Evolutionary conservation across 768 basidiomycete species (phyloP).

Genomic region (Symmetrospora coprosmae): DNA sequence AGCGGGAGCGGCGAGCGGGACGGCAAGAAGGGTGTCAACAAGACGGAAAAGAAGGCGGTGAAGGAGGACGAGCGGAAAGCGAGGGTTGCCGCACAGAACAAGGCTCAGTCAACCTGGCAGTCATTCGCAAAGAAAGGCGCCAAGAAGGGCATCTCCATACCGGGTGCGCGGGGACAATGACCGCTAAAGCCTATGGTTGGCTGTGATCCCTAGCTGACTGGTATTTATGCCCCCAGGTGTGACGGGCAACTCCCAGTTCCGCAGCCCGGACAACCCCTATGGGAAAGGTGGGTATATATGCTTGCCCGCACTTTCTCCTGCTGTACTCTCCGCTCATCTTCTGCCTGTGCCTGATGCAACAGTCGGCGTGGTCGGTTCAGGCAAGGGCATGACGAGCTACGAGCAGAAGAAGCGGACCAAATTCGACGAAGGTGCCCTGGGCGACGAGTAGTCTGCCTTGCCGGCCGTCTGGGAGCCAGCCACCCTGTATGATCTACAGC

Average conservation of each 20-base stretch:
- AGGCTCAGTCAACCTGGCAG: conserved; percentile 78
- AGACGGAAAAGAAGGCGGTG: conserved; percentile 93
- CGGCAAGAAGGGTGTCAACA: conserved; percentile 63
- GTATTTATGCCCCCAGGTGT: background rate
- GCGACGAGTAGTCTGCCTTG: no score
- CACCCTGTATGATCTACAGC: no score
- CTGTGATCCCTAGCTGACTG: no score
- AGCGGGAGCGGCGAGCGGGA: conserved; percentile 51
- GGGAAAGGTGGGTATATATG: conserved; percentile 51
- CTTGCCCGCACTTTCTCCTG: background rate
- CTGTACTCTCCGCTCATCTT: conserved; percentile 21
- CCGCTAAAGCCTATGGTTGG: background rate
- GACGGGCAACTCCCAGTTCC: conserved; percentile 74
- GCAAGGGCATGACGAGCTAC: conserved; percentile 63
- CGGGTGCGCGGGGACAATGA: conserved; percentile 44
- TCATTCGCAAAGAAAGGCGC: conserved; percentile 89
- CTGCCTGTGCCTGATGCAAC: conserved; percentile 32
- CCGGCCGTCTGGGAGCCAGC: no score
- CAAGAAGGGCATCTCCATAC: conserved; percentile 82
- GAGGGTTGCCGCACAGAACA: conserved; percentile 74
- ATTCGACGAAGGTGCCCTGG: no score
- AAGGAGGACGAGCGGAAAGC: conserved; percentile 66
- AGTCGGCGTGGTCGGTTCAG: conserved; percentile 87
- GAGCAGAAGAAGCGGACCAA: conserved; percentile 16
- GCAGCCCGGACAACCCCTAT: conserved; percentile 79